Conservation (phyloP, 768 basidiomycete genomes). For the Mycena sanguinolenta region DNA sequence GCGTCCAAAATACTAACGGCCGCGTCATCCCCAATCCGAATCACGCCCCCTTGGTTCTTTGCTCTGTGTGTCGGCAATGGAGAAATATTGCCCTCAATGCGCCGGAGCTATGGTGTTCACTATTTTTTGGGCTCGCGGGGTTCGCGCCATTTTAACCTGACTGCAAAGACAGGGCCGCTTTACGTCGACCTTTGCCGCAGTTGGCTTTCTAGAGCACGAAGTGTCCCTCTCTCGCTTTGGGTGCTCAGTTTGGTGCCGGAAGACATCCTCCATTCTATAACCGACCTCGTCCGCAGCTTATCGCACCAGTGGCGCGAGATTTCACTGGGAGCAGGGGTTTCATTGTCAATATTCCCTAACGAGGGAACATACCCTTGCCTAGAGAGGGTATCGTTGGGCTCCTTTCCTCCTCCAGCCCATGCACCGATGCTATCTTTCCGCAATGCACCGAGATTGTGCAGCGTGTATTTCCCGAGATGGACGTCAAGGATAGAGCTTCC, state of each 20-base stretch:
- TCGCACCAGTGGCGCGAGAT: neutral
- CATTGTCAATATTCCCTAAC: neutral
- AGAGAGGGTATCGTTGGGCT: constrained; percentile 2
- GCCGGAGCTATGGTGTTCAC: constrained; percentile 1
- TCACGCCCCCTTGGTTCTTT: neutral
- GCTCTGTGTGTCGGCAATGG: constrained; percentile 3
- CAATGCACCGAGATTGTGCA: constrained; percentile 4
- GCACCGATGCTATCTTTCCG: neutral
- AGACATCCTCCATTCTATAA: neutral
- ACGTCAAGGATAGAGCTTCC: neutral
- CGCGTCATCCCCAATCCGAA: neutral
- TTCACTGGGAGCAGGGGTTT: no score
- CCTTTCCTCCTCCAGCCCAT: neutral
- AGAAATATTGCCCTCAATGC: neutral
- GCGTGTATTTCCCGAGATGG: neutral
- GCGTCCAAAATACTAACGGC: neutral
- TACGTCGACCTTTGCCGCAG: constrained; percentile 2
- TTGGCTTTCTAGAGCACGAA: constrained; percentile 8
- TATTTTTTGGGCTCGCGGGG: neutral
- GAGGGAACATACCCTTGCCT: constrained; percentile 1
- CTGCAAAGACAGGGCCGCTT: no score
- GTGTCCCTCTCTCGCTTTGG: neutral
- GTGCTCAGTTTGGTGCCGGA: no score
- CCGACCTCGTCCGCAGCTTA: neutral
- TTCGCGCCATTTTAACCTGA: neutral